Conservation (phyloP, 805 yeast genomes). For the Kuraishia ogatae region DNA sequence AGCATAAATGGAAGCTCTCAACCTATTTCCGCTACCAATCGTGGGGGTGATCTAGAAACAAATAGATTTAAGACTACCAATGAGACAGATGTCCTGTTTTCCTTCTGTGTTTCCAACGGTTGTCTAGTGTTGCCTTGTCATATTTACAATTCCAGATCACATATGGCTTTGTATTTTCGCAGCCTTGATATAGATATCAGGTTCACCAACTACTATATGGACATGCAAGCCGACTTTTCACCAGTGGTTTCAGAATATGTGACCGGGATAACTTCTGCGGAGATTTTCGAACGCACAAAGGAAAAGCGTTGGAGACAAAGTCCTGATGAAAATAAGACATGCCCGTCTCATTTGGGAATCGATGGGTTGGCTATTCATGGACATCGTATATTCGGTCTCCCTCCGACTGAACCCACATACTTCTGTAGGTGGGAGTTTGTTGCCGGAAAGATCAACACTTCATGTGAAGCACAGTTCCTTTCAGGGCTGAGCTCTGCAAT, state of each 20-base stretch:
- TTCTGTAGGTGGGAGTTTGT: slow-evolving; percentile 86
- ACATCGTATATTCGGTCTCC: slow-evolving; percentile 88
- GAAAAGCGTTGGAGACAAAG: background rate
- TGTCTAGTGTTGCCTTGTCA: slow-evolving; percentile 65
- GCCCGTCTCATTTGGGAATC: slow-evolving; percentile 37
- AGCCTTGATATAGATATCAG: slow-evolving; percentile 72
- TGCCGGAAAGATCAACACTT: slow-evolving; percentile 47
- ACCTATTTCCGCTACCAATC: background rate
- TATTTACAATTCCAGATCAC: slow-evolving; percentile 55
- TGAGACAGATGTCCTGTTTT: slow-evolving; percentile 70
- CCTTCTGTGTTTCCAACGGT: slow-evolving; percentile 64
- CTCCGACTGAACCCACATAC: slow-evolving; percentile 83
- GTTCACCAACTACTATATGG: slow-evolving; percentile 90
- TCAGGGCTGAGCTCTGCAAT: slow-evolving; percentile 33
- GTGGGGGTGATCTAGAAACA: background rate
- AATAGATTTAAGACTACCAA: slow-evolving; percentile 39
- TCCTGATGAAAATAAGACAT: slow-evolving; percentile 4
- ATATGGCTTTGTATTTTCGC: slow-evolving; percentile 54
- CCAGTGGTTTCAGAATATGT: slow-evolving; percentile 36
- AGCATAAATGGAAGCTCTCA: background rate
- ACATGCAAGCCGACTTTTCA: slow-evolving; percentile 65
- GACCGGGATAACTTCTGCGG: slow-evolving; percentile 15
- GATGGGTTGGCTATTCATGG: slow-evolving; percentile 68
- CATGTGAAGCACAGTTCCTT: slow-evolving; percentile 39
- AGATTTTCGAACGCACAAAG: slow-evolving; percentile 16